These are phyloP conservation scores for Monascus ruber DNA, from an alignment of 2,329 filamentous ascomycete genomes.

Conservation along the genomic window DNA sequence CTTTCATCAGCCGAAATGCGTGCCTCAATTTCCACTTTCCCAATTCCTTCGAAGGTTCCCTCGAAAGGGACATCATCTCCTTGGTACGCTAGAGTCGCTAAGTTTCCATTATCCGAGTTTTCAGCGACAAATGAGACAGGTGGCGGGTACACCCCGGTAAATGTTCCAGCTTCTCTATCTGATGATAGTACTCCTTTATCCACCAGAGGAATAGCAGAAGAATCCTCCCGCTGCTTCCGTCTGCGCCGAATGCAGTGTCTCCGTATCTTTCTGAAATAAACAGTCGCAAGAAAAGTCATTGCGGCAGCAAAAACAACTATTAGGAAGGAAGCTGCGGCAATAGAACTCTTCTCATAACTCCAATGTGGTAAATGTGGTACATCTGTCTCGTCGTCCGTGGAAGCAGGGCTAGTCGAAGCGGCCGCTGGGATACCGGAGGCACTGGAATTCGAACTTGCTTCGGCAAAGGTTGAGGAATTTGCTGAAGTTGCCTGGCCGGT, in stretches of 20 bases:
- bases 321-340: constrained; percentile 17
- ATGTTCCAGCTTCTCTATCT: constrained; percentile 4
- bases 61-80: background rate
- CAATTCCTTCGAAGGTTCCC: background rate
- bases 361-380: too few relatives aligned
- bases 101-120: constrained; percentile 2
- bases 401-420: too few relatives aligned
- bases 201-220: constrained; percentile 8
- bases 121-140: constrained; percentile 13
- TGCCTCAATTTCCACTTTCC: constrained; percentile 3
- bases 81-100: background rate
- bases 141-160: constrained; percentile 15
- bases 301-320: constrained; percentile 8
- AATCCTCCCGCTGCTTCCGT: constrained; percentile 3
- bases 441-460: too few relatives aligned
- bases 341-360: constrained; percentile 6
- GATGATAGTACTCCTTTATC: constrained; percentile 9
- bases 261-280: constrained; percentile 11
- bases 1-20: constrained; percentile 5
- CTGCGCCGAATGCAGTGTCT: constrained; percentile 8
- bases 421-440: too few relatives aligned
- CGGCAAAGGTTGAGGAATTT: too few relatives aligned
- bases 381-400: too few relatives aligned
- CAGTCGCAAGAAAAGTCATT: constrained; percentile 11
- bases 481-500: too few relatives aligned